Evolutionary conservation across 345 rosid genomes (phyloP).

Genomic region (Ricinus communis): DNA sequence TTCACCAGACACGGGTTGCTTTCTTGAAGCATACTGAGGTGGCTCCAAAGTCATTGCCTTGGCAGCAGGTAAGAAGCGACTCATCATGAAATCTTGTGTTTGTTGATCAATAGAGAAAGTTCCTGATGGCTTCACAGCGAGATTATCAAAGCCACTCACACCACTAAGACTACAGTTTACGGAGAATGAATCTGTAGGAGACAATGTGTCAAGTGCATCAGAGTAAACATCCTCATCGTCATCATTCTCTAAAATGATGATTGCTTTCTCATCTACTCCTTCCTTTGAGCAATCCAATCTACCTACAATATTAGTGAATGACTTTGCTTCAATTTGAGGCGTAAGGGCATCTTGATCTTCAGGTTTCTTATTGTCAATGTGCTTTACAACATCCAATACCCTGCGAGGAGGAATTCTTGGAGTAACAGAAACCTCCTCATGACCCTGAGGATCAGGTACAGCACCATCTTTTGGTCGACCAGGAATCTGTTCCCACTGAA

Average conservation of each 20-base stretch:
- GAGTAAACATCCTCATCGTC: slow-evolving; percentile 54
- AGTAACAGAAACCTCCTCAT: slow-evolving; percentile 23
- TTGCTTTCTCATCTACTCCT: slow-evolving; percentile 23
- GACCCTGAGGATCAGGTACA: slow-evolving; percentile 15
- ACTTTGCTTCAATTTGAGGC: slow-evolving; percentile 10
- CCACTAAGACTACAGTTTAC: slow-evolving; percentile 54
- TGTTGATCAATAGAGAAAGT: slow-evolving; percentile 50
- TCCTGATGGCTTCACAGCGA: slow-evolving; percentile 42
- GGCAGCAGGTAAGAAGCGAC: slow-evolving; percentile 93
- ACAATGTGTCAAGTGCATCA: slow-evolving; percentile 67
- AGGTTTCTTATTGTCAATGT: slow-evolving; percentile 26
- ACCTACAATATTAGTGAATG: slow-evolving; percentile 10
- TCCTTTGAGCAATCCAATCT: slow-evolving; percentile 29
- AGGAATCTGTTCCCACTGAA: slow-evolving; percentile 82
- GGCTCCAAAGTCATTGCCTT: slow-evolving; percentile 83
- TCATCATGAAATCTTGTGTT: slow-evolving; percentile 83
- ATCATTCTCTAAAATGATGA: slow-evolving; percentile 29
- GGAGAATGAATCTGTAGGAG: slow-evolving; percentile 54
- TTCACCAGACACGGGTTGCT: slow-evolving; percentile 47
- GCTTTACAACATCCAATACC: slow-evolving; percentile 30
- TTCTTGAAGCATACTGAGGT: slow-evolving; percentile 60
- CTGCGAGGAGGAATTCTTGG: slow-evolving; percentile 48
- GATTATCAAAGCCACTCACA: slow-evolving; percentile 53
- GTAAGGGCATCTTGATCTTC: slow-evolving; percentile 14
- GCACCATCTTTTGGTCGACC: slow-evolving; percentile 52